Conservation (phyloP, 305 asterid genomes). For the Fraxinus angustifolia region DNA sequence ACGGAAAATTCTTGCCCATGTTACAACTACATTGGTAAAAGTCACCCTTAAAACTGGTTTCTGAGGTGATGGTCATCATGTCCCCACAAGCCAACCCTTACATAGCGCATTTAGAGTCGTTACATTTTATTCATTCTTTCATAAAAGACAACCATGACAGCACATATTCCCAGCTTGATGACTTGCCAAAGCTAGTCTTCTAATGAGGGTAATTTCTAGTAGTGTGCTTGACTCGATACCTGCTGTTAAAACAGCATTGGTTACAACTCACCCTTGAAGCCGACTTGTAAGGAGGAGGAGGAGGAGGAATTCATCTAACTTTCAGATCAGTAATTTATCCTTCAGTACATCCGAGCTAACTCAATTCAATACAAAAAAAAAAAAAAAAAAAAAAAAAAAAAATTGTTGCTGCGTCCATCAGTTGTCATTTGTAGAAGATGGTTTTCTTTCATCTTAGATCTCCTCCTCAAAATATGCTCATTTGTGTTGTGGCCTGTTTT, state of each 20-base stretch:
- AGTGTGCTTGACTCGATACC: background rate
- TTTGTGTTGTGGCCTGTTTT: constrained; percentile 13
- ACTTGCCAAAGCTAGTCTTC: background rate
- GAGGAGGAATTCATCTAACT: background rate
- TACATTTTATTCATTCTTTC: background rate
- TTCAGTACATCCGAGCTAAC: background rate
- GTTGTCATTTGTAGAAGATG: background rate
- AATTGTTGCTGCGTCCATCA: background rate
- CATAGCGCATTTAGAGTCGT: background rate
- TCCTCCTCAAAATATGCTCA: background rate
- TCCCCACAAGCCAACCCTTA: background rate
- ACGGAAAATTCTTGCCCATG: background rate
- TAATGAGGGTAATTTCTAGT: background rate
- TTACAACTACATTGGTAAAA: background rate
- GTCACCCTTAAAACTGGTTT: background rate
- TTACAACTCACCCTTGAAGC: background rate
- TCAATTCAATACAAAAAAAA: background rate
- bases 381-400: background rate
- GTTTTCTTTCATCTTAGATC: background rate
- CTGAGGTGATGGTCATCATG: background rate
- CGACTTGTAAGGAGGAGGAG: background rate
- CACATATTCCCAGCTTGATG: background rate
- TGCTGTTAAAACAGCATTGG: background rate
- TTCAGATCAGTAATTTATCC: background rate
- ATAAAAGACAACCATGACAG: background rate